phyloP scores from a whole-genome alignment of 192 early-diverging fungal genomes.

The Rhizophlyctis rosea region DNA sequence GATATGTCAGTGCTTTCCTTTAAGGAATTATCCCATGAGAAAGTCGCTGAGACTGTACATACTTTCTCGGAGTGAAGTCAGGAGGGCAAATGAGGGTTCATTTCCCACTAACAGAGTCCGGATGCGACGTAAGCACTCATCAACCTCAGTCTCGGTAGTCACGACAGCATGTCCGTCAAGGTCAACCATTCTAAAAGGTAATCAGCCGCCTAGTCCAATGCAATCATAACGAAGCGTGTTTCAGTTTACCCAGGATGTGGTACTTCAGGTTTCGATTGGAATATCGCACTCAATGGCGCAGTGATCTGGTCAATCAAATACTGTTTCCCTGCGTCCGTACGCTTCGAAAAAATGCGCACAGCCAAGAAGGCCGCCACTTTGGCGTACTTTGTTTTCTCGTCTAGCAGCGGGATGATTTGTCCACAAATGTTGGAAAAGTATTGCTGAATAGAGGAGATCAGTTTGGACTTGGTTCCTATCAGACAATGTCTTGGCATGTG shows the following conservation, averaged over 20 bases:
- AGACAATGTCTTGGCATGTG: constrained; percentile 2
- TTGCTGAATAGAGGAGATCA: constrained; percentile 16
- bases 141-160: neutral
- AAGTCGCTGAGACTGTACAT: too few species aligned
- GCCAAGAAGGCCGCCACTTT: neutral
- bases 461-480: too few species aligned
- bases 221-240: too few species aligned
- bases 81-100: neutral
- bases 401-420: constrained; percentile 36
- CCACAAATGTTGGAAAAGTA: constrained; percentile 52
- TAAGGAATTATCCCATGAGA: too few species aligned
- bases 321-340: constrained; percentile 6
- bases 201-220: too few species aligned
- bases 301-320: constrained; percentile 1
- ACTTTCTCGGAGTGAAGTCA: neutral
- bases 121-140: neutral
- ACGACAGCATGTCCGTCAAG: too few species aligned
- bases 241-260: neutral
- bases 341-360: constrained; percentile 11
- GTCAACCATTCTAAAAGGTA: too few species aligned
- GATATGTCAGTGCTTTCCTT: too few species aligned
- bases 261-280: too few species aligned
- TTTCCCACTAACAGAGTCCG: neutral
- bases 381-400: constrained; percentile 4
- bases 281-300: neutral